Evolutionary conservation across 441 rosid genomes (phyloP).

Genomic region (Geranium incanum): DNA sequence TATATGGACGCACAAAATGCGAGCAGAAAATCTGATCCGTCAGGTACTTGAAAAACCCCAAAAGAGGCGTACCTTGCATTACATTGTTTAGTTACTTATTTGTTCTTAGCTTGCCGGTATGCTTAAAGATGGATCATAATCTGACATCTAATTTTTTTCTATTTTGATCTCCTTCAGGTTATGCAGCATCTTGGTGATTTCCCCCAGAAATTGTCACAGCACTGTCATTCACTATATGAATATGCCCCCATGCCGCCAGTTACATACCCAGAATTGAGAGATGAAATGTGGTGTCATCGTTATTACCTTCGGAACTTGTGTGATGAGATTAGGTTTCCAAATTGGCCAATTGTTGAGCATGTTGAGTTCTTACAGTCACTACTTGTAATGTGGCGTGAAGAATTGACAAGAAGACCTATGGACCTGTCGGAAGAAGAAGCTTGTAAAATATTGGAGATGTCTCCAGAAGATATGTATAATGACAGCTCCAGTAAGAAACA

Average conservation of each 20-base stretch:
- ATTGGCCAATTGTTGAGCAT: constrained; percentile 98
- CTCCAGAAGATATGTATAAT: constrained; percentile 63
- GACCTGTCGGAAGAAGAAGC: constrained; percentile 99
- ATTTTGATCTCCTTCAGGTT: constrained; percentile 48
- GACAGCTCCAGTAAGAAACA: constrained; percentile 35
- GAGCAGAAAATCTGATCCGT: constrained; percentile 95
- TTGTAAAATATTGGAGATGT: constrained; percentile 87
- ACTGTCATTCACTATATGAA: constrained; percentile 88
- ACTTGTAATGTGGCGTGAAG: constrained; percentile 99
- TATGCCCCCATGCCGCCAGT: constrained; percentile 99
- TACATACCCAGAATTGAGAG: constrained; percentile 96
- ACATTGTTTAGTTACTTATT: constrained; percentile 21
- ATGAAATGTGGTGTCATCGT: constrained; percentile 99
- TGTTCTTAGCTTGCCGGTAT: constrained; percentile 12
- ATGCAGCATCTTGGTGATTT: constrained; percentile 99
- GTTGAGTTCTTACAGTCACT: constrained; percentile 96
- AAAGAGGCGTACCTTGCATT: constrained; percentile 9
- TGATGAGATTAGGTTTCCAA: constrained; percentile 91
- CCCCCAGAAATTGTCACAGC: constrained; percentile 95
- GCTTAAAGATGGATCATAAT: constrained; percentile 9
- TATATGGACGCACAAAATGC: constrained; percentile 99
- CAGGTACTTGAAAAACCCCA: constrained; percentile 48
- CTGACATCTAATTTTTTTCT: constrained; percentile 5
- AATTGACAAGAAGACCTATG: constrained; percentile 94
- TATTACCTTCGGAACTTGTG: constrained; percentile 94